These are phyloP conservation scores for Wolfiporia cocos DNA, from an alignment of 1,284 basidiomycete species.

Conservation along the genomic window DNA sequence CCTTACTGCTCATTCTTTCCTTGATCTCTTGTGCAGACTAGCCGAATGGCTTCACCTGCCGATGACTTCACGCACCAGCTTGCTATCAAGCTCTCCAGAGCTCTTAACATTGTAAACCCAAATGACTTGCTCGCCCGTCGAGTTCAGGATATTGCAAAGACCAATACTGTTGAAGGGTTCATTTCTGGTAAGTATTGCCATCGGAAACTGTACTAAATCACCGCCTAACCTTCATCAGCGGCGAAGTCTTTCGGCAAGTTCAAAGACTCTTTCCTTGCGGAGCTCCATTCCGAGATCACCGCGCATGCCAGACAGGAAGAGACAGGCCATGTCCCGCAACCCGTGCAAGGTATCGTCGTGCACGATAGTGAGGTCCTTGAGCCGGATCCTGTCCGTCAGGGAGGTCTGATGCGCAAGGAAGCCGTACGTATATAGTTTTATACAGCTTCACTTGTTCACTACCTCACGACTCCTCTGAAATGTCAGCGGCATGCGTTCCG, in stretches of 20 bases:
- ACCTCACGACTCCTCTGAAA: too few relatives aligned
- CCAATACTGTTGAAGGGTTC: slow-evolving; percentile 61
- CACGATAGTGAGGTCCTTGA: slow-evolving; percentile 77
- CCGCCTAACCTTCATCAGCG: slow-evolving; percentile 51
- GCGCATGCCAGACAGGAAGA: slow-evolving; percentile 63
- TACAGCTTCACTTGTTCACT: too few relatives aligned
- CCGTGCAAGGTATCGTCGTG: slow-evolving; percentile 71
- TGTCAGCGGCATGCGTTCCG: slow-evolving; percentile 71
- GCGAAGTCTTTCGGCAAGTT: slow-evolving; percentile 85
- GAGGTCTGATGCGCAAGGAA: slow-evolving; percentile 68
- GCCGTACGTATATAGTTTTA: slow-evolving; percentile 58
- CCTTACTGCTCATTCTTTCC: too few relatives aligned
- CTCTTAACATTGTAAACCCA: slow-evolving; percentile 74
- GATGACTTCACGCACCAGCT: slow-evolving; percentile 67
- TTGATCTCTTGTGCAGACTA: not conserved
- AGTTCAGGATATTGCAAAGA: slow-evolving; percentile 77
- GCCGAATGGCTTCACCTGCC: not conserved
- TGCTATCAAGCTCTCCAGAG: slow-evolving; percentile 76
- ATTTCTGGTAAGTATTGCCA: slow-evolving; percentile 37
- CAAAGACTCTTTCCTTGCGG: slow-evolving; percentile 53
- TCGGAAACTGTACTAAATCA: too few relatives aligned
- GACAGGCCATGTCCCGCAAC: slow-evolving; percentile 46
- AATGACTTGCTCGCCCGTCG: slow-evolving; percentile 77
- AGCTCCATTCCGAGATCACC: slow-evolving; percentile 51
- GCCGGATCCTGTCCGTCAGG: slow-evolving; percentile 69